These are phyloP conservation scores for Pyrenopolyporus hunteri DNA, from an alignment of 495 filamentous ascomycete species.

Conservation along the genomic window DNA sequence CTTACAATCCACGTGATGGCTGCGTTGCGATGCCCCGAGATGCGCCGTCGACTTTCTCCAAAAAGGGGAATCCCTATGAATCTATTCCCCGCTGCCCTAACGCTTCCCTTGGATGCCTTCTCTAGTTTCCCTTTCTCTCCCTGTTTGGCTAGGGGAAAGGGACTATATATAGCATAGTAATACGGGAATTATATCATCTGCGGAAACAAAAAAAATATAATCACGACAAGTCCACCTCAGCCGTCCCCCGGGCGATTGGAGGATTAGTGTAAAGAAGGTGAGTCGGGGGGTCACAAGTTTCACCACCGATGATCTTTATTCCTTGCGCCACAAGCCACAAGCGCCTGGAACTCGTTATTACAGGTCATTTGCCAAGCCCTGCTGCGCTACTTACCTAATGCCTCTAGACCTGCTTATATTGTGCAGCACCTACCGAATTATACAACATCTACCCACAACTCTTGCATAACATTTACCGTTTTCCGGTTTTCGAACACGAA, in stretches of 20 bases:
- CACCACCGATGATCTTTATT: slow-evolving; percentile 25
- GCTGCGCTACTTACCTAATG: not conserved
- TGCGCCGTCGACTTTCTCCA: slow-evolving; percentile 20
- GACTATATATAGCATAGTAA: not conserved
- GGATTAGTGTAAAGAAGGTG: not conserved
- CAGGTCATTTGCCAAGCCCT: slow-evolving; percentile 27
- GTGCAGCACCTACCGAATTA: too few species aligned
- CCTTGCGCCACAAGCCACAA: slow-evolving; percentile 32
- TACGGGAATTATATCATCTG: not conserved
- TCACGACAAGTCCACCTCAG: too few species aligned
- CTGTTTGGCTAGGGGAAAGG: not conserved
- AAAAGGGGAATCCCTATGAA: not conserved
- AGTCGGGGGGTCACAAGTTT: slow-evolving; percentile 8
- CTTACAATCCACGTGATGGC: slow-evolving; percentile 34
- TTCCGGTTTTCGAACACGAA: too few species aligned
- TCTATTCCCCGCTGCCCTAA: not conserved
- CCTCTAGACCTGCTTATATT: too few species aligned
- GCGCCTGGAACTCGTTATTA: not conserved
- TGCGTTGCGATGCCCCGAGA: slow-evolving; percentile 20
- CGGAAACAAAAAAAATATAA: too few species aligned
- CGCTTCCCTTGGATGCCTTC: not conserved
- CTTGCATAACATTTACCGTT: too few species aligned
- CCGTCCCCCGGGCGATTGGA: too few species aligned
- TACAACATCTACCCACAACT: too few species aligned
- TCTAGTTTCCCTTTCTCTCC: not conserved